Percentiles rank a stretch among this genome's conserved stretches.
phyloP scores from a whole-genome alignment of 2,329 filamentous ascomycete genomes.

The Trichoderma sp. region DNA sequence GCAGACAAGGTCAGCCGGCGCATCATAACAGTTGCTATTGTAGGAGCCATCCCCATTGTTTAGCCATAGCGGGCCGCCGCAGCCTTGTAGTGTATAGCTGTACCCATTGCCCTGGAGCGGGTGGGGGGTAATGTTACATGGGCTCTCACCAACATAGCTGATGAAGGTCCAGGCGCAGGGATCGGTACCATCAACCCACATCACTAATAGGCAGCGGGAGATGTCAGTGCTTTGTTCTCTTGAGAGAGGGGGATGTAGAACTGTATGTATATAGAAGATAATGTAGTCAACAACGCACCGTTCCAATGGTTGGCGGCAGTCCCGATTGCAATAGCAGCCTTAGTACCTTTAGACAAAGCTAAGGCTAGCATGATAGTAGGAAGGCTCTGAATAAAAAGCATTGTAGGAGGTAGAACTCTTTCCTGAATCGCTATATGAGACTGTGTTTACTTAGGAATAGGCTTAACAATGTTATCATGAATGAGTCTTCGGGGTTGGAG shows the following conservation, averaged over 20 bases:
- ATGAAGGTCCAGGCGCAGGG: neutral
- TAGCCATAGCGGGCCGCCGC: neutral
- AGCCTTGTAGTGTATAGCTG: neutral
- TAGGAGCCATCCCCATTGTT: neutral
- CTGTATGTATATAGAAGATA: neutral
- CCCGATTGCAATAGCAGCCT: neutral
- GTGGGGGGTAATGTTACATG: neutral
- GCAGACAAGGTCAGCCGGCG: neutral
- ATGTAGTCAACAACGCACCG: neutral
- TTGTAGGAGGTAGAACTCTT: neutral
- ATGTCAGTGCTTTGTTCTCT: too few species aligned
- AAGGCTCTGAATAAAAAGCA: neutral
- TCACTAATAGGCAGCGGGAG: neutral
- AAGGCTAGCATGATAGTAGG: neutral
- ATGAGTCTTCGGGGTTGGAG: neutral
- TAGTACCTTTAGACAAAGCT: neutral
- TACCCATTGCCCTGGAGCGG: neutral
- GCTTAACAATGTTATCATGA: neutral
- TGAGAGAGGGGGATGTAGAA: neutral
- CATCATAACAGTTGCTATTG: neutral
- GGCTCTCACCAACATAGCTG: neutral
- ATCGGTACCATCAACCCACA: constrained; percentile 1
- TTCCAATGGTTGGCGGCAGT: neutral
- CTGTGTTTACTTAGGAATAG: neutral
- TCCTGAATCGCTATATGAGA: neutral